phyloP scores from a whole-genome alignment of 2,329 filamentous ascomycete species.

The Helicocarpus griseus region DNA sequence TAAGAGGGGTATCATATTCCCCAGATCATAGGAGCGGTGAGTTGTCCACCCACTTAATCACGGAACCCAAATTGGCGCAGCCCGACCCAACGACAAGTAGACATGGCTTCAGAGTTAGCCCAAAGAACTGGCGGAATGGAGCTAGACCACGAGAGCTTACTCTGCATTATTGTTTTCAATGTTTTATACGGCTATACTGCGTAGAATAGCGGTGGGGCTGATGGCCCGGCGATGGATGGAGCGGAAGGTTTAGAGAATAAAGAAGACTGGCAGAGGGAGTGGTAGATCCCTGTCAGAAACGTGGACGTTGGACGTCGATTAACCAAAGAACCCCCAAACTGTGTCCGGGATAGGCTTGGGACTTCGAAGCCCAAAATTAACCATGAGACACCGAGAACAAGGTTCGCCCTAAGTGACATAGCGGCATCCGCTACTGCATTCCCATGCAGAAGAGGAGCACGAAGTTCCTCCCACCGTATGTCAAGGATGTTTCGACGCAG shows the following conservation, averaged over 20 bases:
- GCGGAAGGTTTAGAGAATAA: neutral
- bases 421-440: neutral
- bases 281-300: neutral
- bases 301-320: neutral
- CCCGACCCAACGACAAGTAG: too few relatives aligned
- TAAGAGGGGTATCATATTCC: too few relatives aligned
- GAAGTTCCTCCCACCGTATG: neutral
- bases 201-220: neutral
- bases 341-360: neutral
- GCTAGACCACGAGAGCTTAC: too few relatives aligned
- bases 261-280: neutral
- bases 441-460: neutral
- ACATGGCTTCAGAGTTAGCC: too few relatives aligned
- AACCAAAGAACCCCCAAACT: neutral
- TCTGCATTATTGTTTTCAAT: too few relatives aligned
- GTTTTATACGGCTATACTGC: too few relatives aligned
- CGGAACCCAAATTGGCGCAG: too few relatives aligned
- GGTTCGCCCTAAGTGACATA: neutral
- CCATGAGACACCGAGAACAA: neutral
- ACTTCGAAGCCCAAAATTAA: neutral
- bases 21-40: too few relatives aligned
- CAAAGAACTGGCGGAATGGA: too few relatives aligned
- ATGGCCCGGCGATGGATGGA: neutral
- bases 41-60: too few relatives aligned
- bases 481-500: neutral